These are phyloP conservation scores for Rhodotorula sp. DNA, from an alignment of 1,284 basidiomycete species.

Conservation along the genomic window DNA sequence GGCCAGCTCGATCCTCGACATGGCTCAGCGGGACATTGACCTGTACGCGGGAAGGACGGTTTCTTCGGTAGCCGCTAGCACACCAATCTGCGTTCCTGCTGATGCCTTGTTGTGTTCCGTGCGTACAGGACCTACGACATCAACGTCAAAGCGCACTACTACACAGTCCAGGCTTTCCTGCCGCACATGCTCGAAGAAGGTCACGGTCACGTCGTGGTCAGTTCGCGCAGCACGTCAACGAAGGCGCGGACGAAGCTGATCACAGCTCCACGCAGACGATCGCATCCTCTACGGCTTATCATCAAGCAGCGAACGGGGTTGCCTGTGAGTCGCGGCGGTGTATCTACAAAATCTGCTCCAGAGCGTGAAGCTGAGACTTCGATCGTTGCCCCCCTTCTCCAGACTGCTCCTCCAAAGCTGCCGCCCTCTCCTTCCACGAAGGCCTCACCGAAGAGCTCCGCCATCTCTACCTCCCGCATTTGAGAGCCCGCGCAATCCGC, in stretches of 20 bases:
- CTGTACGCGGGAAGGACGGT: conserved; percentile 60
- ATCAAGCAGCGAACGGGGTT: conserved; percentile 25
- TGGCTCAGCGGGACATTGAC: conserved; percentile 70
- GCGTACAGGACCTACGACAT: conserved; percentile 76
- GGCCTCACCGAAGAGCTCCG: conserved; percentile 81
- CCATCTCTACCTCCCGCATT: conserved; percentile 55
- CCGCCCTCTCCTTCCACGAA: conserved; percentile 70
- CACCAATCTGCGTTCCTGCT: not conserved
- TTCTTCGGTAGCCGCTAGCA: not conserved
- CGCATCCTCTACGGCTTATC: conserved; percentile 26
- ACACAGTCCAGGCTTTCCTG: conserved; percentile 87
- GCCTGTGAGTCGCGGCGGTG: conserved; percentile 12
- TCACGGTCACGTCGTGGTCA: conserved; percentile 72
- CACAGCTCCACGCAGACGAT: conserved; percentile 20
- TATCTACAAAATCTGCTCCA: not conserved
- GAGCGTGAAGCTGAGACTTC: not conserved
- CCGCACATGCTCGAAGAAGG: conserved; percentile 77
- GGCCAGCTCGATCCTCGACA: conserved; percentile 78
- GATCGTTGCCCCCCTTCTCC: too few species aligned
- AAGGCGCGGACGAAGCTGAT: not conserved
- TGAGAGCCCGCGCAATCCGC: conserved; percentile 12
- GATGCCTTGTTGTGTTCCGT: too few species aligned
- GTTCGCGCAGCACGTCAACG: conserved; percentile 43
- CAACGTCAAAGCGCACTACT: conserved; percentile 85
- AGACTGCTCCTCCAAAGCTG: conserved; percentile 80